Evolutionary conservation across 805 yeast species (phyloP).

Genomic region (Myxozyma mucilagina): DNA sequence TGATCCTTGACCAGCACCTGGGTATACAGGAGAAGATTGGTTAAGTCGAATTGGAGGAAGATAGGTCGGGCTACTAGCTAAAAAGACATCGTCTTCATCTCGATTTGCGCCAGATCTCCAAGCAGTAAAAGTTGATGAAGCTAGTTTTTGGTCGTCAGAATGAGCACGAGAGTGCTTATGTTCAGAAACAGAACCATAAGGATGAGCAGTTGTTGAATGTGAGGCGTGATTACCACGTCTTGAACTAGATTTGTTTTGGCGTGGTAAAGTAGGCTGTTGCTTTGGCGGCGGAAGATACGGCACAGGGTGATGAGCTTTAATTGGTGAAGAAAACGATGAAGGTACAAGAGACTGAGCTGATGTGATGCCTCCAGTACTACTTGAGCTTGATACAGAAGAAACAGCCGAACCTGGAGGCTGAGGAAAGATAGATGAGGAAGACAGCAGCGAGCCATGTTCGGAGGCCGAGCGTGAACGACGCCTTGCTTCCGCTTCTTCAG

Average conservation of each 20-base stretch:
- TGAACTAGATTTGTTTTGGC: not conserved
- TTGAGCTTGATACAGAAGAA: not conserved
- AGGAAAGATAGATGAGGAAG: not conserved
- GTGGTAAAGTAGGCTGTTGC: not conserved
- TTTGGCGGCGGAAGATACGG: not conserved
- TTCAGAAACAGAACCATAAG: not conserved
- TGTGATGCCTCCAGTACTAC: not conserved
- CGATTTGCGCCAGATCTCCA: slow-evolving; percentile 12
- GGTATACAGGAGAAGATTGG: slow-evolving; percentile 31
- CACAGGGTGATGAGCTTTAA: not conserved
- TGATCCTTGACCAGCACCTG: slow-evolving; percentile 19
- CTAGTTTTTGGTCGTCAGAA: slow-evolving; percentile 13
- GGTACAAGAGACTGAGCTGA: slow-evolving; percentile 1
- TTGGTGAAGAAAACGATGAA: slow-evolving; percentile 5
- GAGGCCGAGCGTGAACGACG: slow-evolving; percentile 1
- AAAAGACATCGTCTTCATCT: slow-evolving; percentile 6
- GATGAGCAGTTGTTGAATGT: not conserved
- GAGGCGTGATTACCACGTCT: not conserved
- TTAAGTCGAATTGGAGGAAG: slow-evolving; percentile 15
- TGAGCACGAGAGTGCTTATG: slow-evolving; percentile 20
- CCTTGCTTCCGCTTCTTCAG: slow-evolving; percentile 23
- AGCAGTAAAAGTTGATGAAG: slow-evolving; percentile 13
- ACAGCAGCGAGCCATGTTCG: not conserved
- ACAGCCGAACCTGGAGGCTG: slow-evolving; percentile 1
- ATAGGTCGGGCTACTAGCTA: slow-evolving; percentile 2